Conservation (phyloP, 2,329 filamentous ascomycete genomes). For the Neofusicoccum umdonicola region DNA sequence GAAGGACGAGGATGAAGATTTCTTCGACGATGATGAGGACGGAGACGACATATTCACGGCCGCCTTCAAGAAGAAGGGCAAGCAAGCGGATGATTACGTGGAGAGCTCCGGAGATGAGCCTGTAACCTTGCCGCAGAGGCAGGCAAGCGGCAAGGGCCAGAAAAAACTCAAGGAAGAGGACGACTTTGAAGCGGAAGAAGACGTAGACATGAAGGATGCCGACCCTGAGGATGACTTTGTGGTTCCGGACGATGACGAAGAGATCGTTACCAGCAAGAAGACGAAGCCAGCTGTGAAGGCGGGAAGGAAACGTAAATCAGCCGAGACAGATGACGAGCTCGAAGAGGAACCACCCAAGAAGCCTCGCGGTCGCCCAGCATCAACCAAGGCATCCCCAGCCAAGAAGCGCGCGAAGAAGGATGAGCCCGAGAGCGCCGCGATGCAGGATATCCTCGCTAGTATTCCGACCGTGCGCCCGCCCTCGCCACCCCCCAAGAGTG, state of each 20-base stretch:
- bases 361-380: conserved; percentile 21
- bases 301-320: conserved; percentile 57
- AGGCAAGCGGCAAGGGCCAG: conserved; percentile 40
- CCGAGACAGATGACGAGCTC: conserved; percentile 53
- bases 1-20: conserved; percentile 63
- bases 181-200: conserved; percentile 42
- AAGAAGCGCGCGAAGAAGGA: conserved; percentile 63
- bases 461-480: conserved; percentile 82
- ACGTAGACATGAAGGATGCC: conserved; percentile 55
- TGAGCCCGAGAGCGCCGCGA: conserved; percentile 64
- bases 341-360: conserved; percentile 49
- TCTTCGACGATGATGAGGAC: conserved; percentile 48
- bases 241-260: conserved; percentile 44
- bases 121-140: conserved; percentile 32
- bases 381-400: conserved; percentile 48
- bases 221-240: conserved; percentile 47
- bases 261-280: conserved; percentile 35
- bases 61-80: conserved; percentile 60
- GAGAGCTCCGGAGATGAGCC: conserved; percentile 31
- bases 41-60: conserved; percentile 84
- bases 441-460: conserved; percentile 82
- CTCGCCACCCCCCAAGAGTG: conserved; percentile 61
- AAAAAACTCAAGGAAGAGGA: conserved; percentile 42
- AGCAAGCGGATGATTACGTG: conserved; percentile 68
- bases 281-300: conserved; percentile 31